Evolutionary conservation across 2,329 filamentous ascomycete genomes (phyloP).

Genomic region (Sarocladium kiliense): DNA sequence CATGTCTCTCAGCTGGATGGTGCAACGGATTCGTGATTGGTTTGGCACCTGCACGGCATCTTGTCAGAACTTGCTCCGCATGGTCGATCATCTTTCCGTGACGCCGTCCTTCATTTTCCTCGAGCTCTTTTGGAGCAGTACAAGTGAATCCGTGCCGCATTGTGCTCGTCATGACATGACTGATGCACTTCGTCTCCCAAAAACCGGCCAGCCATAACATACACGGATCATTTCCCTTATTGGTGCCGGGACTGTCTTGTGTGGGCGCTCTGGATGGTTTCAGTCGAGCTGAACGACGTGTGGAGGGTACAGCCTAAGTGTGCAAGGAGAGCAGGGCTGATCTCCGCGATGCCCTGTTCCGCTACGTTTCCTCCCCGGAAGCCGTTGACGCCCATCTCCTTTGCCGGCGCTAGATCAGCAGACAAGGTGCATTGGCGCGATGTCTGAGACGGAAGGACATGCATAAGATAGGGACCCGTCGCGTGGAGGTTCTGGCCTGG

Average conservation of each 20-base stretch:
- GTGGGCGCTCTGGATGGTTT: not conserved
- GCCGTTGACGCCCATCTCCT: constrained; percentile 4
- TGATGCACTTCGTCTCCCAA: too few relatives aligned
- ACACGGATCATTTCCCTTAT: too few relatives aligned
- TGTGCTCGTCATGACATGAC: too few relatives aligned
- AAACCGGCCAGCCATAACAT: too few relatives aligned
- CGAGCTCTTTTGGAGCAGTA: not conserved
- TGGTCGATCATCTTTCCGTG: too few relatives aligned
- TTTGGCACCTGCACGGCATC: not conserved
- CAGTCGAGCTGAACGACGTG: not conserved
- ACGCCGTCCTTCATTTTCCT: not conserved
- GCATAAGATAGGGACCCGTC: not conserved
- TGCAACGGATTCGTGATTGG: not conserved
- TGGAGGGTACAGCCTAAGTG: not conserved
- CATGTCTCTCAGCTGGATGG: constrained; percentile 2
- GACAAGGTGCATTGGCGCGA: constrained; percentile 1
- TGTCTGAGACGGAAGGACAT: constrained; percentile 5
- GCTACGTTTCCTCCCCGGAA: not conserved
- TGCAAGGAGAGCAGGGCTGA: constrained; percentile 2
- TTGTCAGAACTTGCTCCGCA: not conserved
- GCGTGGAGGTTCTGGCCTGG: not conserved
- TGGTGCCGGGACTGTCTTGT: not conserved
- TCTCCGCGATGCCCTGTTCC: not conserved
- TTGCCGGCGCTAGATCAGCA: not conserved
- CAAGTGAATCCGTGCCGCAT: too few relatives aligned